These are phyloP conservation scores for Quillaja saponaria DNA, from an alignment of 306 rosid genomes.

Conservation along the genomic window DNA sequence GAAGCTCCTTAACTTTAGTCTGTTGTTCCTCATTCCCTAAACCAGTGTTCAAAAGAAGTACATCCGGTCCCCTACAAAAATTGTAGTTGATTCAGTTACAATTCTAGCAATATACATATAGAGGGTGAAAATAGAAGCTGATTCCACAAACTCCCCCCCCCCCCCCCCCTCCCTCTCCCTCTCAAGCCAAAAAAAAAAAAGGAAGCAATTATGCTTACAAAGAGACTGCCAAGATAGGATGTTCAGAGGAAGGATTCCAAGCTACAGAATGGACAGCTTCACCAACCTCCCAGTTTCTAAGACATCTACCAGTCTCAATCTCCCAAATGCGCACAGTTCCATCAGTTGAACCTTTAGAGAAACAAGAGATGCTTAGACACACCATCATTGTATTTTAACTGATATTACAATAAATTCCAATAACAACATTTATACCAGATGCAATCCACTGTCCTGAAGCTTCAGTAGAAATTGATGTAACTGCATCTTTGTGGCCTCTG, in stretches of 20 bases:
- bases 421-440: slow-evolving; percentile 61
- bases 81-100: slow-evolving; percentile 11
- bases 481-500: slow-evolving; percentile 84
- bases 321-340: slow-evolving; percentile 97
- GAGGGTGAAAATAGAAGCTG: not conserved
- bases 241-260: slow-evolving; percentile 84
- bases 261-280: slow-evolving; percentile 81
- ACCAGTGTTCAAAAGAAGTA: slow-evolving; percentile 65
- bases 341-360: slow-evolving; percentile 71
- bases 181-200: not conserved
- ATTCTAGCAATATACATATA: slow-evolving; percentile 21
- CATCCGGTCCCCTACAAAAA: slow-evolving; percentile 70
- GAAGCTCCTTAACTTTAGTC: slow-evolving; percentile 62
- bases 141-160: too few relatives aligned
- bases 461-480: slow-evolving; percentile 73
- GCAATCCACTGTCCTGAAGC: slow-evolving; percentile 97
- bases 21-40: slow-evolving; percentile 84
- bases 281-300: slow-evolving; percentile 67
- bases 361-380: slow-evolving; percentile 30
- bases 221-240: slow-evolving; percentile 70
- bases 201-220: slow-evolving; percentile 55
- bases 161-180: too few relatives aligned
- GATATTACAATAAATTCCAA: slow-evolving; percentile 22
- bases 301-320: slow-evolving; percentile 87
- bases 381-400: not conserved